Percentiles rank a stretch among this genome's conserved stretches.
These are phyloP conservation scores for Suhomyces kilbournensis DNA, from an alignment of 805 yeast genomes.

Conservation along the genomic window DNA sequence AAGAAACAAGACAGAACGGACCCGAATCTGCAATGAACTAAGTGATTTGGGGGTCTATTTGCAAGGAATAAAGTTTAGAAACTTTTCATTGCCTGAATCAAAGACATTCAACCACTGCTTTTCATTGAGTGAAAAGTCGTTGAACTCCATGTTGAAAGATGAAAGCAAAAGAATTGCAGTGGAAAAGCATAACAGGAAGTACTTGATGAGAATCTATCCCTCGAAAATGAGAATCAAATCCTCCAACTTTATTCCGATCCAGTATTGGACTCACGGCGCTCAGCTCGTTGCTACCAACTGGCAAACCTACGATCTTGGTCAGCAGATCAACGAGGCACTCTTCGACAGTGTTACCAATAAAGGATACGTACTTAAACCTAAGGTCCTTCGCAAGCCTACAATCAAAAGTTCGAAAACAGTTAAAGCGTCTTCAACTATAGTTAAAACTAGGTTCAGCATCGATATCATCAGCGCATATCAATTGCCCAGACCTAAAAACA, in stretches of 20 bases:
- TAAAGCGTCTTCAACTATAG: background rate
- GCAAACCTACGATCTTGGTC: slow-evolving; percentile 90
- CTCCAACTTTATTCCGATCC: slow-evolving; percentile 75
- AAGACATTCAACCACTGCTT: slow-evolving; percentile 79
- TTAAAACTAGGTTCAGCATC: slow-evolving; percentile 18
- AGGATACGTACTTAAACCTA: slow-evolving; percentile 84
- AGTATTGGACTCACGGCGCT: slow-evolving; percentile 79
- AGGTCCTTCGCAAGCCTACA: slow-evolving; percentile 36
- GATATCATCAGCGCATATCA: slow-evolving; percentile 78
- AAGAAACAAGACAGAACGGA: slow-evolving; percentile 19
- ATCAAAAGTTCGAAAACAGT: slow-evolving; percentile 18
- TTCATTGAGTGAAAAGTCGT: slow-evolving; percentile 75
- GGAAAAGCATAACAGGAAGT: slow-evolving; percentile 72
- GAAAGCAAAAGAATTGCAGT: slow-evolving; percentile 51
- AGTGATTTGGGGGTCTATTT: slow-evolving; percentile 67
- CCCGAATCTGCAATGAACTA: slow-evolving; percentile 39
- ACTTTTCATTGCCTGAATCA: slow-evolving; percentile 83
- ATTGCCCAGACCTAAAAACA: slow-evolving; percentile 66
- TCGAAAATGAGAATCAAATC: slow-evolving; percentile 73
- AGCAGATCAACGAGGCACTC: slow-evolving; percentile 82
- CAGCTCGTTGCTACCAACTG: slow-evolving; percentile 97
- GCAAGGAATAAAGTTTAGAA: slow-evolving; percentile 73
- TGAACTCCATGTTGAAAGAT: slow-evolving; percentile 64
- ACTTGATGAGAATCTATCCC: slow-evolving; percentile 84
- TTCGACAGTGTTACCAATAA: slow-evolving; percentile 56